Evolutionary conservation across 345 rosid species (phyloP), one percentile per base, ranked within the genome.

Genomic region (Stellera chamaejasme): DNA sequence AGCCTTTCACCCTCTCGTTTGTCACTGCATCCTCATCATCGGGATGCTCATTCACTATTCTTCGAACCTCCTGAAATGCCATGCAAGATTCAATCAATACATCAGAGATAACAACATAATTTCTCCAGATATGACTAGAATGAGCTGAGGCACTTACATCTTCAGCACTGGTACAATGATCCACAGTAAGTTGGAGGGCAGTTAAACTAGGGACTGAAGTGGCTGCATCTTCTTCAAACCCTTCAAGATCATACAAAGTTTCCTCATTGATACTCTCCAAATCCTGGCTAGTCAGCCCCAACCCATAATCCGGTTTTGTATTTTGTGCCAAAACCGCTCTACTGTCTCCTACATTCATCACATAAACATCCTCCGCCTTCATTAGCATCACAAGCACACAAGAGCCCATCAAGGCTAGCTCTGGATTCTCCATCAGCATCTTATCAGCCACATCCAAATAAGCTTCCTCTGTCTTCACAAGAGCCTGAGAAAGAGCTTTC

Each of bases 291-390:
- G 69, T 70, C 75, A 79, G 82, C 10, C 90, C 87, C 16, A 88
- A 64, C 80, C 95, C 69, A 65, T 72, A 82, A 70, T 86, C 90
- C 0, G 85, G 81, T 67, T 78, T 89, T 0, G 76, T 72, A 66
- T 81, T 89, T 63, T 86, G 97, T 8, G 87, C 98, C 62, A 92
- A 60, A 28, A 92, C 89, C 2, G 96, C 96, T 59, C 98, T 67
- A 59, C 98, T 92, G 63, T 92, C 98, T 0, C 99, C 99, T 36
- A 93, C 96, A 62, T 89, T 93, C 97, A 93, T 72, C 77, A 89
- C 75, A 55, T 89, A 93, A 28, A 89, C 90, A 75, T 93, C 95
- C 61, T 93, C 97, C 2, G 95, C 99, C 61, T 89, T 89, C 97
- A 93, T 87, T 68, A 93, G 50, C 97, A 85, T 83, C 43, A 82